These are phyloP conservation scores for Cytidiella melzeri DNA, from an alignment of 768 basidiomycete species.

Conservation along the genomic window DNA sequence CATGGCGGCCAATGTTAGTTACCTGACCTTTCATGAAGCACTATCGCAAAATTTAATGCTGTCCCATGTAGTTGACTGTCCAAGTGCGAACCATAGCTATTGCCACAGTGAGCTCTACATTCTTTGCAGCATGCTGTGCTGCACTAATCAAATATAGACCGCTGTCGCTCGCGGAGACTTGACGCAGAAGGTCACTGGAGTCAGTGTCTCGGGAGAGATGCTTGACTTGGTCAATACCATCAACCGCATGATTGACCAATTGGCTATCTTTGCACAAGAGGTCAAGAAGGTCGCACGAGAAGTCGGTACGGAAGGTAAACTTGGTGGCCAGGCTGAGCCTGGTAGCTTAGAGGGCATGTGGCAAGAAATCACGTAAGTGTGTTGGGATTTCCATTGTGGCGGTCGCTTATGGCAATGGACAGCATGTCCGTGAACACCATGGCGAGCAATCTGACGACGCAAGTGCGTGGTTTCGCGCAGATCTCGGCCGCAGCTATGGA, in stretches of 20 bases:
- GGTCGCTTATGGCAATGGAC: not conserved
- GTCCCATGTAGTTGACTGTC: slow-evolving; percentile 59
- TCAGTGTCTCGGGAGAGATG: slow-evolving; percentile 94
- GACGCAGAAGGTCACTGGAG: slow-evolving; percentile 88
- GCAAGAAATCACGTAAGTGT: slow-evolving; percentile 93
- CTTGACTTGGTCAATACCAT: slow-evolving; percentile 95
- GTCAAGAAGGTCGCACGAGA: slow-evolving; percentile 96
- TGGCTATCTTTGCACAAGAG: slow-evolving; percentile 66
- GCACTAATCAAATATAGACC: slow-evolving; percentile 42
- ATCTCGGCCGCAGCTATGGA: slow-evolving; percentile 98
- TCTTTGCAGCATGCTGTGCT: not conserved
- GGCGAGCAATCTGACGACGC: slow-evolving; percentile 94
- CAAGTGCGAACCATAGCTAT: slow-evolving; percentile 93
- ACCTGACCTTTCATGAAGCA: no score
- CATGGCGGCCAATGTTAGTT: slow-evolving; percentile 85
- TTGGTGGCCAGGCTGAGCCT: slow-evolving; percentile 96
- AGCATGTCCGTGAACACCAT: slow-evolving; percentile 97
- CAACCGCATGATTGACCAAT: slow-evolving; percentile 77
- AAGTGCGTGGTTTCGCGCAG: slow-evolving; percentile 98
- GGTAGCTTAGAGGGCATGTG: slow-evolving; percentile 97
- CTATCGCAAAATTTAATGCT: not conserved
- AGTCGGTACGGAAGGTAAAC: slow-evolving; percentile 97
- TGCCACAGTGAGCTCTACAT: slow-evolving; percentile 60
- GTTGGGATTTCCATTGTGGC: slow-evolving; percentile 12
- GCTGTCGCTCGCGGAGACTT: slow-evolving; percentile 93